Base-by-base conservation (phyloP, 139 green algal genomes). In the Tetraselmis chui region DNA sequence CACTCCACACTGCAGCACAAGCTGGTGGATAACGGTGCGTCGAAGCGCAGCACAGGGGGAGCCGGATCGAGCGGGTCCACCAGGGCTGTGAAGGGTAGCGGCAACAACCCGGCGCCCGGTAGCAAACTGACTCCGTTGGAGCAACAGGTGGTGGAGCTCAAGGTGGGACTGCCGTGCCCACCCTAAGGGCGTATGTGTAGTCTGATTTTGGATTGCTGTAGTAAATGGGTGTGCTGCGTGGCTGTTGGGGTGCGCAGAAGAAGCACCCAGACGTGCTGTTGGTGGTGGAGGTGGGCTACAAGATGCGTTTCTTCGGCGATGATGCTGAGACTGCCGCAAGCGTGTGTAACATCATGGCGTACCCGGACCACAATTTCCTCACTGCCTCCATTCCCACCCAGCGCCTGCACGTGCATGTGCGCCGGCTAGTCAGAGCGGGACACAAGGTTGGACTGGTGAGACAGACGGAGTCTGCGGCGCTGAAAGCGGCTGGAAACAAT, bases 381-480 rank as follows among this genome's bases (percentile, higher is more conserved):
- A 95, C 87, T 1, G 92, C 94, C 27, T 87, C 75, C 45, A 86
- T 98, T 22, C 95, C 95, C 5, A 88, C 93, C n/a, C 83, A 85
- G 2, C 88, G 95, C n/a, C 87, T 98, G 81, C 88, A 92, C 23
- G 84, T 95, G 25, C 93, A 98, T 84, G 89, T 97, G 80, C 83
- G 93, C 29, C 83, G 94, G 0, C 90, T 98, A 75, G 94, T 96
- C 31, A 79, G 90, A 75, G 92, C 92, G 22, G 95, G 95, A 0
- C 81, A 95, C 85, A 93, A 94, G 83, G 93, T 96, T 31, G 93
- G 93, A 32, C 87, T 98, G 29, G 92, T 98, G 32, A 81, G 90
- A 1, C 90, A 95, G 88, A 87, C 87, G n/a, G 94, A 97, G 87
- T 93, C 91, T 0, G 93, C 94, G 0, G 95, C 95, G 2, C 83